A percentile compares a stretch with the other conserved stretches of the same genome.
Conservation (phyloP, 1,284 basidiomycete genomes). For the Trichosporon sp. region DNA sequence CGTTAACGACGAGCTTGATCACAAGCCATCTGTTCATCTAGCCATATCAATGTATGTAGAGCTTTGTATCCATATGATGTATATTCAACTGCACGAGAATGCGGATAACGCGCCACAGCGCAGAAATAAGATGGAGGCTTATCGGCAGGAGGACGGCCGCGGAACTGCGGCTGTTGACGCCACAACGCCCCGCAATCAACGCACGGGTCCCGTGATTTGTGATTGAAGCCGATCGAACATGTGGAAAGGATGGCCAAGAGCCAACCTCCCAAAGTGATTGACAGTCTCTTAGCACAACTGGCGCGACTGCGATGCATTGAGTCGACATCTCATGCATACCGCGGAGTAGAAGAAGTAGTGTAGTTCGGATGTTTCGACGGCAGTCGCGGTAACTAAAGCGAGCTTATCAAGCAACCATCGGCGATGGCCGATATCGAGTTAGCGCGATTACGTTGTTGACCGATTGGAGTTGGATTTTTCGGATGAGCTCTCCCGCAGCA, state of each 20-base stretch:
- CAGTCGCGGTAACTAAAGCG: background rate
- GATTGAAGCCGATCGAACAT: background rate
- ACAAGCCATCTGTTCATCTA: slow-evolving; percentile 3
- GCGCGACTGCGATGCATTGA: background rate
- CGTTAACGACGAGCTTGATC: background rate
- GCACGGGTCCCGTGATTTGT: background rate
- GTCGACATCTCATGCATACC: background rate
- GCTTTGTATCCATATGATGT: slow-evolving; percentile 12
- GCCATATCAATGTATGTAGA: slow-evolving; percentile 18
- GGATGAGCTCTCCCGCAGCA: slow-evolving; percentile 12
- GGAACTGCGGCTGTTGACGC: background rate
- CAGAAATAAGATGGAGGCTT: background rate
- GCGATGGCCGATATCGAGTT: slow-evolving; percentile 16
- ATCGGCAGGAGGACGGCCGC: background rate
- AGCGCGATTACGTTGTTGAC: slow-evolving; percentile 13
- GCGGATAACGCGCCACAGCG: background rate
- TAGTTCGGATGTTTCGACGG: background rate
- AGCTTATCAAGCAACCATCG: slow-evolving; percentile 9
- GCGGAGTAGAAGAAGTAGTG: background rate
- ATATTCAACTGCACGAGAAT: background rate
- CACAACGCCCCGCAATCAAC: background rate
- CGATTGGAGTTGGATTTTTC: background rate
- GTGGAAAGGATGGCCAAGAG: background rate
- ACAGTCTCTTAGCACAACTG: background rate
- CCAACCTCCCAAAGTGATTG: background rate